Base-by-base conservation (phyloP, 352 stramenopile species). In the Pythium grandisporangium region DNA sequence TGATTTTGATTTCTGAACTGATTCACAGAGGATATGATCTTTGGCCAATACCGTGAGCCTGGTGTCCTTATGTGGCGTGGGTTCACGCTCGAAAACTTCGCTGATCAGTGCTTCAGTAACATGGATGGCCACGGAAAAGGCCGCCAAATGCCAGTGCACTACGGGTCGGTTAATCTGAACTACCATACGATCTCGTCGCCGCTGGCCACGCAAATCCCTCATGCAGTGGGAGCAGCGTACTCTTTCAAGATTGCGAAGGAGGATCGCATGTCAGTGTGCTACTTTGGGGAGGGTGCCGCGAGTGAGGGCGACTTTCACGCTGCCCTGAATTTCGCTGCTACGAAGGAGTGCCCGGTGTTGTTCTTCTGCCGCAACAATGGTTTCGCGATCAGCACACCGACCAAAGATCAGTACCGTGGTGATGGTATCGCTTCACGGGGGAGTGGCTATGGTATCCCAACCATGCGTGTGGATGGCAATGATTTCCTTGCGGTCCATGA, bases 281-380 rank as follows among this genome's bases (percentile, higher is more conserved):
- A 96, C 60, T 99, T 99, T 59, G 96, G 96, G 20, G 96, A 99
- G 58, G 96, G 96, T 17, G 95, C 94, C 14, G 94, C 96, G 5
- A 98, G 84, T 36, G 96, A 98, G 42, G 90, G 95, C 17, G 96
- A 99, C 53, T 98, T 98, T 61, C 96, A 99, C 53, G 95, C 95
- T 5, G 79, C 76, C 12, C 59, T 98, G 36, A 99, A 98, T 56
- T 97, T 99, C 84, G 93, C 95, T 1, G 74, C 96, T 1, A 98
- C 95, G 1, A 91, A 97, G 33, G 83, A 97, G 26, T 88, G 77
- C 13, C 96, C 96, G 5, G 87, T 98, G 30, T 72, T 99, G 5
- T 99, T 99, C 60, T 91, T 99, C 59, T 97, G 93, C 55, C 75
- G 96, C 12, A 99, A 99, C 70, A 99, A 99, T 63, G 95, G 96